Evolutionary conservation across 148 eudicot species (phyloP), one percentile per base, ranked within the genome.

Genomic region (Selenicereus undatus): DNA sequence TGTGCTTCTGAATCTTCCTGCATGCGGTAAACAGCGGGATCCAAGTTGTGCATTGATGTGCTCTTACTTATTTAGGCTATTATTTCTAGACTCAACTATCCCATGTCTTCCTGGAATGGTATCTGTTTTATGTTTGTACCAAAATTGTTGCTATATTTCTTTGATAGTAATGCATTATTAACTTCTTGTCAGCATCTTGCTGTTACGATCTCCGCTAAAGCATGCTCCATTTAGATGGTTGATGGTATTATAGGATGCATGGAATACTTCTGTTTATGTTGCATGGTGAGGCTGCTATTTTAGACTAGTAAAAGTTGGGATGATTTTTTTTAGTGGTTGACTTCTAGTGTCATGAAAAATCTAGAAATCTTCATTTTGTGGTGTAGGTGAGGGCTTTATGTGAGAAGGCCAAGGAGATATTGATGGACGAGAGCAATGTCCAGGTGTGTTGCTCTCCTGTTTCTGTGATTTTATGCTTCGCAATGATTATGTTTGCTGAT

Each of bases 351-450:
- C 14, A 12, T 48, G 52, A 48, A 30, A 69, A 50, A 71, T 48
- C 13, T 52, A 26, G 26, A 73, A 73, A 74, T 60, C 48, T 70
- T 71, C 81, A 68, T 81, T 82, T 51, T 20, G 3, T 80, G 74
- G 48, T 82, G 83, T 81, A 94, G 98, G 98, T 94, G 45, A 89
- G 90, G 86, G 86, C 56, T 4, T 79, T 94, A 76, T 94, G 98
- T 76, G 95, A 92, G 80, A 94, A 94, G 88, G 98, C 97, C 26
- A 94, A 94, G 89, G 98, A 94, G 83, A 91, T 94, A 70, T 80
- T 94, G 70, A 93, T 94, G 95, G 88, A 91, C 64, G 97, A 94
- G 86, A 94, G 97, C 88, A 94, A 94, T 83, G 98, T 94, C 79
- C 98, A 94, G 97, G 98, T 94, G 64, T 86, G 72, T 24, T 65